Percentiles rank a stretch among this genome's conserved stretches.
Conservation (phyloP, 441 rosid species). For the Pelargonium citronellum region DNA sequence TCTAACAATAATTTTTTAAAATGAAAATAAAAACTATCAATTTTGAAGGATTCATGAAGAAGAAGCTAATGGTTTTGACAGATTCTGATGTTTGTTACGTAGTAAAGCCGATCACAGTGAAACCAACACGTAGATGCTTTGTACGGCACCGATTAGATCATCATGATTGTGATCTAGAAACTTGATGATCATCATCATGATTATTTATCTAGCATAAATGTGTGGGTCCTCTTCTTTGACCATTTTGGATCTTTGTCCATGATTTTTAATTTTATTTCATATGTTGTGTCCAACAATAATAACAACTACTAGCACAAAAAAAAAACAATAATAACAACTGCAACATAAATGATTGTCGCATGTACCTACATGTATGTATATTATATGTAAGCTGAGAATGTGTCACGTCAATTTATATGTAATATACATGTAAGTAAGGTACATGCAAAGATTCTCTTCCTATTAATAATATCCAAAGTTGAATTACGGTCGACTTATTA, state of each 20-base stretch:
- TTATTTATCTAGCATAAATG: neutral
- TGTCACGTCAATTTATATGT: too few relatives aligned
- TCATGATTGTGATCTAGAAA: neutral
- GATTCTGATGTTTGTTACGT: neutral
- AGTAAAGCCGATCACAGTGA: neutral
- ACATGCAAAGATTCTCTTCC: too few relatives aligned
- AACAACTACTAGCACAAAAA: too few relatives aligned
- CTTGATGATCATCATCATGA: neutral
- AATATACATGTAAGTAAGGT: too few relatives aligned
- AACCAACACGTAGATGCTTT: constrained; percentile 14
- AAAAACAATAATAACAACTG: too few relatives aligned
- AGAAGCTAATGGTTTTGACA: neutral
- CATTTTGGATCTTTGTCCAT: neutral
- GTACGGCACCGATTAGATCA: neutral
- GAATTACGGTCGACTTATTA: too few relatives aligned
- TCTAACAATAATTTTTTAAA: neutral
- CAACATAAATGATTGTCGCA: too few relatives aligned
- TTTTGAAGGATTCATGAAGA: neutral
- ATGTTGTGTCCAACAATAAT: too few relatives aligned
- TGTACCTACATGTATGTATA: too few relatives aligned
- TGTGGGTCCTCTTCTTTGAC: constrained; percentile 1
- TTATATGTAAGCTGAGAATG: too few relatives aligned
- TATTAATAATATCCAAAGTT: too few relatives aligned
- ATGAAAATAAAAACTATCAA: neutral
- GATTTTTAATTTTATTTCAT: too few relatives aligned